Evolutionary conservation across 1,139 yeast species (phyloP).

Genomic region (Debaryomyces sp.): DNA sequence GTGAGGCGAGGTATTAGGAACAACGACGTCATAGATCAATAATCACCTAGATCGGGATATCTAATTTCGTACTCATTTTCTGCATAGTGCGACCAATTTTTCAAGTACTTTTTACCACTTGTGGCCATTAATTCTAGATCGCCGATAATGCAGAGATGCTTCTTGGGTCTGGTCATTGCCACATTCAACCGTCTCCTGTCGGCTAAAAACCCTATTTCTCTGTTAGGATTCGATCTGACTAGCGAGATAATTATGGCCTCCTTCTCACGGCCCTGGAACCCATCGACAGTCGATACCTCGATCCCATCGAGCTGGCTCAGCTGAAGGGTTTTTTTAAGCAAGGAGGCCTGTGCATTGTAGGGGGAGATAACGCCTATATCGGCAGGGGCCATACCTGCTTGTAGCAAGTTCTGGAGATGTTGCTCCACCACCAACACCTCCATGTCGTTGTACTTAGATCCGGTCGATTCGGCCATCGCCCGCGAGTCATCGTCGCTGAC

Average conservation of each 20-base stretch:
- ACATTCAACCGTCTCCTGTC: constrained; percentile 65
- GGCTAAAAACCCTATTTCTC: constrained; percentile 73
- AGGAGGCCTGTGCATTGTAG: constrained; percentile 81
- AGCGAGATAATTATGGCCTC: constrained; percentile 68
- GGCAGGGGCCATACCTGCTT: constrained; percentile 47
- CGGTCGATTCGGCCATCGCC: constrained; percentile 26
- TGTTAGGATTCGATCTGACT: constrained; percentile 48
- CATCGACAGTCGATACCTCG: constrained; percentile 51
- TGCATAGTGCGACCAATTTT: constrained; percentile 71
- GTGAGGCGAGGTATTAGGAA: not conserved
- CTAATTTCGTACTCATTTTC: constrained; percentile 69
- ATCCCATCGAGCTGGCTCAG: constrained; percentile 23
- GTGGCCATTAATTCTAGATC: constrained; percentile 66
- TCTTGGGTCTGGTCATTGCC: constrained; percentile 87
- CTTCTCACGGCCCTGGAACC: constrained; percentile 67
- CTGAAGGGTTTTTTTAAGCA: constrained; percentile 50
- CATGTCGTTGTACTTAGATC: constrained; percentile 72
- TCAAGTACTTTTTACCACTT: constrained; percentile 50
- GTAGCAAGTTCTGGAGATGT: constrained; percentile 56
- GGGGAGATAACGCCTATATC: constrained; percentile 87
- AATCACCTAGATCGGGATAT: constrained; percentile 56
- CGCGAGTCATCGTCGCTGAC: constrained; percentile 45
- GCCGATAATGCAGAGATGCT: constrained; percentile 85
- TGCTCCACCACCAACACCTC: constrained; percentile 64
- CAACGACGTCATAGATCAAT: constrained; percentile 11